Evolutionary conservation across 805 yeast species (phyloP), one percentile per base, ranked within the genome.

Genomic region (Myxozyma neglecta): DNA sequence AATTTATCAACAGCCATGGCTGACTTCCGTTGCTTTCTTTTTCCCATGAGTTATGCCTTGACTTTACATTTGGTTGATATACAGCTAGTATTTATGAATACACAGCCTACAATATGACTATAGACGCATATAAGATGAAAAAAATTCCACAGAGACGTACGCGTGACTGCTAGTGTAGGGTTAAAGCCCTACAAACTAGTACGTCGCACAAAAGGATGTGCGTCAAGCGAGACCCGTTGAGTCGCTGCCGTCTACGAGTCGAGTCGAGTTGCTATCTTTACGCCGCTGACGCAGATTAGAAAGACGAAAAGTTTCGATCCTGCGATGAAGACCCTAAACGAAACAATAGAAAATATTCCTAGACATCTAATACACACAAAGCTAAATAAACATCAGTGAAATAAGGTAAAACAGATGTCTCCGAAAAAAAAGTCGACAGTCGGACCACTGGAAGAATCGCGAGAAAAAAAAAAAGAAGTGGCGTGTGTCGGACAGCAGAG

Each of bases 211-310:
- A 24, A 24, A 24, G 29, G 29, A 24, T 16, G 16, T 11, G 16
- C 40, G 52, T 14, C 32, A n/a, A 5, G 42, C 39, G 39, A 18
- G 44, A 18, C 8, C n/a, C 42, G 44, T 18, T 7, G 55, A 39
- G 46, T 40, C 55, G 37, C 13, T 20, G 18, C 39, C 6, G 55
- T 40, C 55, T 29, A 34, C 16, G 42, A 14, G 53, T 50, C 53
- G 53, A 34, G 16, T 16, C 40, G 40, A 11, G 37, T 39, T n/a
- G 46, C 47, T 51, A 51, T 51, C 55, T 29, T 16, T 46, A 29
- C 44, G 45, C 44, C 53, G 53, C 53, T 50, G 53, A 50, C 44
- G 55, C 47, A 51, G 55, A 51, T 39, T 35, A 20, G 37, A 20
- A 2, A 36, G 37, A 13, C 18, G 5, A 13, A 29, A 20, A 10